Base-by-base conservation (phyloP, 371 early-diverging fungal genomes). In the Mortierella sp. region DNA sequence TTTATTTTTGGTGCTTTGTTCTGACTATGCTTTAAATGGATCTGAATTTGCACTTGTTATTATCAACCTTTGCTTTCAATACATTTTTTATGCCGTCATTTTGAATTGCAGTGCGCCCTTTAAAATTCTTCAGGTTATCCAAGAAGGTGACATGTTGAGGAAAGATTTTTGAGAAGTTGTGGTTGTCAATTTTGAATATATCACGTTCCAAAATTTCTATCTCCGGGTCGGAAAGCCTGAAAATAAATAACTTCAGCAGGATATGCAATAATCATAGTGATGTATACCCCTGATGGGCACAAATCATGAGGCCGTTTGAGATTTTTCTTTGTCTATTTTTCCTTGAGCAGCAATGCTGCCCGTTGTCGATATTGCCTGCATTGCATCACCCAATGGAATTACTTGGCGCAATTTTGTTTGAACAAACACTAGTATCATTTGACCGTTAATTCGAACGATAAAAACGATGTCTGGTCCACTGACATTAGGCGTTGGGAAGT, bases 321-420 rank as follows among this genome's bases (percentile, higher is more conserved):
- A 16, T 51, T 51, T 16, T 51, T 60, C 35, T 39, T 20, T 30
- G 55, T 40, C 24, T 26, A 58, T 58, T n/a, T 58, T 8, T 8
- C n/a, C 58, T 30, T 58, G 58, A 32, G 24, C n/a, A n/a, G 58
- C 58, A 24, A 22, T 58, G 58, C 60, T 59, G 60, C 60, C 32
- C 32, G 59, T 59, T 37, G 59, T 59, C 5, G 59, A 14, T 59
- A 59, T 35, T 18, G 59, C 59, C 20, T 59, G 35, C 3, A 32
- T 35, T n/a, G 59, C 59, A 35, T 59, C 35, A 5, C 18, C 12
- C 5, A 20, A 9, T 35, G 30, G 59, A 32, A 59, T 14, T 37
- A 22, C 14, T n/a, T 59, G 59, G 16, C 37, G 35, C 12, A 32
- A 35, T 35, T 59, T 37, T 59, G 59, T 59, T 14, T 59, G 59